Conservation (phyloP, 1,139 yeast species). For the Geotrichum candidum region DNA sequence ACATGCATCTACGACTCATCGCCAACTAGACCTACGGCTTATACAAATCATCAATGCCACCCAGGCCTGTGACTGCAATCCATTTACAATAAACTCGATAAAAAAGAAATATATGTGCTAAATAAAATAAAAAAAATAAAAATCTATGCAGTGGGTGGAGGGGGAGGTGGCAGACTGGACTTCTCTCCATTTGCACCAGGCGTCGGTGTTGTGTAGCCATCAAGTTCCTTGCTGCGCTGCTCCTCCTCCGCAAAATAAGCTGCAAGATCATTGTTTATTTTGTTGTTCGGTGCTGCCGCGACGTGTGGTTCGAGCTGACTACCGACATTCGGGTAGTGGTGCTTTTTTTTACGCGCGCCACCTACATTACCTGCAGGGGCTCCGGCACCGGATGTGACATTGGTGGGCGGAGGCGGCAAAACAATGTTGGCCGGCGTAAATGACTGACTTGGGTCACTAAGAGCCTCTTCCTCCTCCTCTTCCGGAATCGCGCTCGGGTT, state of each 20-base stretch:
- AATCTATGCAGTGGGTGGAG: constrained; percentile 1
- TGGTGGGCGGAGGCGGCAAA: constrained; percentile 7
- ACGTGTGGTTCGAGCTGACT: constrained; percentile 7
- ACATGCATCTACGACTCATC: neutral
- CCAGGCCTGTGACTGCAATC: neutral
- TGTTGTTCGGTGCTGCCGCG: constrained; percentile 5
- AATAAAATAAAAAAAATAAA: neutral
- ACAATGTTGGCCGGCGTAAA: constrained; percentile 11
- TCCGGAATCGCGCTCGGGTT: constrained; percentile 7
- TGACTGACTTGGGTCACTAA: constrained; percentile 2
- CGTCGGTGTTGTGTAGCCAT: neutral
- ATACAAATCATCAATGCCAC: neutral
- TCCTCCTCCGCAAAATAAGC: constrained; percentile 38
- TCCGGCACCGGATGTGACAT: constrained; percentile 14
- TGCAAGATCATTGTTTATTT: constrained; percentile 24
- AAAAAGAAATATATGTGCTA: neutral
- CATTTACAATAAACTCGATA: neutral
- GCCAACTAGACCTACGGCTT: neutral
- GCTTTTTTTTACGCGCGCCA: constrained; percentile 13
- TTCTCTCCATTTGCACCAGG: neutral
- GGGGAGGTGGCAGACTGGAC: constrained; percentile 5
- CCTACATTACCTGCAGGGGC: constrained; percentile 9
- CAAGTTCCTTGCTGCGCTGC: constrained; percentile 29
- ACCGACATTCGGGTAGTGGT: constrained; percentile 9
- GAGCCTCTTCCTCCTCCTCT: constrained; percentile 42